Evolutionary conservation across 164 flowering plant species (phyloP).

Genomic region (Piper longum): DNA sequence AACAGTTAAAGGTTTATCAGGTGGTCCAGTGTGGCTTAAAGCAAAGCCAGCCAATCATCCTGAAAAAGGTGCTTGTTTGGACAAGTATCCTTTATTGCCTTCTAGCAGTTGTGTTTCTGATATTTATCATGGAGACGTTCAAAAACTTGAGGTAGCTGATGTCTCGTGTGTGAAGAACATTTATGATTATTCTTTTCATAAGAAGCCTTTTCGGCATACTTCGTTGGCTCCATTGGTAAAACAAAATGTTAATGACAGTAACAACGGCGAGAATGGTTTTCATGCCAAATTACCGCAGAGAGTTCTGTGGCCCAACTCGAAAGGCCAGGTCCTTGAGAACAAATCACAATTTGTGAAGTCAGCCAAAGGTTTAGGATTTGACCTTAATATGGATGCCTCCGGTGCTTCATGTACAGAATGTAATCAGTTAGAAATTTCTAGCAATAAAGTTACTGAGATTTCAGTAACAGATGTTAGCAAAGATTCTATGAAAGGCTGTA

Average conservation of each 20-base stretch:
- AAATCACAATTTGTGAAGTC: neutral
- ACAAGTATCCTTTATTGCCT: constrained; percentile 3
- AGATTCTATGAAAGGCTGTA: constrained; percentile 17
- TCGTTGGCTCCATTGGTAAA: neutral
- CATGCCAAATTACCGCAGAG: neutral
- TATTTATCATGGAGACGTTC: constrained; percentile 12
- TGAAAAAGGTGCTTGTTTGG: neutral
- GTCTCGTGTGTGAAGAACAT: constrained; percentile 23
- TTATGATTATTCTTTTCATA: constrained; percentile 5
- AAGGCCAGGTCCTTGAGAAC: neutral
- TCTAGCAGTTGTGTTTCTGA: constrained; percentile 13
- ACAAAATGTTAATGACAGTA: neutral
- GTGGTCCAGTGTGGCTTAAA: constrained; percentile 25
- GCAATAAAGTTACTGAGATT: constrained; percentile 33
- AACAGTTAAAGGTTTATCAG: constrained; percentile 14
- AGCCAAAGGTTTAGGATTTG: constrained; percentile 11
- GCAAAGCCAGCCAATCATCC: constrained; percentile 2
- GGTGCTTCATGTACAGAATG: constrained; percentile 3
- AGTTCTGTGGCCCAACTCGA: neutral
- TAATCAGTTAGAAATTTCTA: neutral
- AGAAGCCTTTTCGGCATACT: neutral
- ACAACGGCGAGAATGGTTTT: neutral
- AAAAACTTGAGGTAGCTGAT: constrained; percentile 15
- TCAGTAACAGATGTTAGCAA: constrained; percentile 14
- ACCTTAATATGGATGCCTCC: constrained; percentile 52